Base-by-base conservation (phyloP, 2,329 filamentous ascomycete species). In the Xylariaceae sp. region DNA sequence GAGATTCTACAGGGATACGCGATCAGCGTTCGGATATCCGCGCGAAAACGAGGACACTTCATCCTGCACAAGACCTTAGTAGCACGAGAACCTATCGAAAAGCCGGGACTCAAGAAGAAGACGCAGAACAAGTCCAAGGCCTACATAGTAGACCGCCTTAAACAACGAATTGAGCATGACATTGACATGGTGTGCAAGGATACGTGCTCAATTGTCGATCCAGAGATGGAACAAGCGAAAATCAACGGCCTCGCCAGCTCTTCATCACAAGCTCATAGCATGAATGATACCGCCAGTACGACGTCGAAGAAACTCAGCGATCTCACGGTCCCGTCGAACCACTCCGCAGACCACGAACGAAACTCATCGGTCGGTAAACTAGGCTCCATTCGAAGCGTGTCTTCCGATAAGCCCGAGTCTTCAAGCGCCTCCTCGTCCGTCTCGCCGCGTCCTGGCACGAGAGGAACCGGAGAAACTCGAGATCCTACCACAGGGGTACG, bases 21-120 rank as follows among this genome's bases (percentile, higher is more conserved):
- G 23, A 73, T 76, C 45, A 74, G 77, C 4, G 73, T 82, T 54
- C 78, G 75, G 18, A 71, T 83, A 67, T 76, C 74, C 2, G 76
- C 78, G 5, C 74, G 80, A 63, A 83, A 83, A 66, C 76, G 80
- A 49, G 81, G 81, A 0, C 81, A 83, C 58, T 74, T 81, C 18
- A 74, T 83, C 11, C 61, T 81, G n/a, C 77, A 81, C 67, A 80
- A 80, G 63, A 76, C 75, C 4, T 70, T 82, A 7, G 72, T 77
- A 10, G 74, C 77, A 6, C 71, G 72, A 35, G 71, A 72, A 13
- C 69, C 69, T 13, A 62, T 74, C 30, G 73, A 75, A 44, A 69
- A 68, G 13, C 65, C 66, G 7, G 69, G 65, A 18, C 67, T 64
- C 18, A 68, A 66, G 51, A 74, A 74, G 51, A 75, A 72, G 60